Percentiles rank a stretch among this genome's conserved stretches.
Evolutionary conservation across 2,329 filamentous ascomycete species (phyloP).

Genomic region (Paecilomyces sp.): DNA sequence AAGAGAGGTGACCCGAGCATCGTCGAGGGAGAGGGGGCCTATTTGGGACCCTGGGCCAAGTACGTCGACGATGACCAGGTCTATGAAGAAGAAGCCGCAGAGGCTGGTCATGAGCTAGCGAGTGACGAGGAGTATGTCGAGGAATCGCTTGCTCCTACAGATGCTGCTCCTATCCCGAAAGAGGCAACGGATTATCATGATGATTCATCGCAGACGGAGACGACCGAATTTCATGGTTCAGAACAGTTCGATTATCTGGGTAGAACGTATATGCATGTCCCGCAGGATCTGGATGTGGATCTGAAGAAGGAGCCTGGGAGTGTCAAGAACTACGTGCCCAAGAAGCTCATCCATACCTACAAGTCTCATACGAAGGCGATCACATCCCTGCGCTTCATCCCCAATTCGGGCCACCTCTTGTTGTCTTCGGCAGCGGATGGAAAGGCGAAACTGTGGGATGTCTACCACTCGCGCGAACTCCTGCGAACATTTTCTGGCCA

Average conservation of each 20-base stretch:
- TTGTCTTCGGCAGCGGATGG: slow-evolving; percentile 84
- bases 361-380: slow-evolving; percentile 79
- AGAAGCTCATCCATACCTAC: slow-evolving; percentile 88
- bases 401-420: slow-evolving; percentile 76
- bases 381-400: slow-evolving; percentile 85
- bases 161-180: slow-evolving; percentile 44
- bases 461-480: slow-evolving; percentile 82
- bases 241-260: slow-evolving; percentile 89
- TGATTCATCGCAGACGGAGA: slow-evolving; percentile 63
- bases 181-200: slow-evolving; percentile 44
- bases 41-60: slow-evolving; percentile 90
- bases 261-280: slow-evolving; percentile 94
- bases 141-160: slow-evolving; percentile 46
- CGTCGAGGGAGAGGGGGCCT: slow-evolving; percentile 78
- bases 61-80: slow-evolving; percentile 69
- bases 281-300: slow-evolving; percentile 81
- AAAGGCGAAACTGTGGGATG: slow-evolving; percentile 90
- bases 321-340: slow-evolving; percentile 84
- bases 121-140: slow-evolving; percentile 76
- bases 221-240: slow-evolving; percentile 76
- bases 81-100: slow-evolving; percentile 58
- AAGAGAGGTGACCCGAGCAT: slow-evolving; percentile 76
- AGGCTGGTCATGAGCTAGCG: slow-evolving; percentile 63
- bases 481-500: slow-evolving; percentile 89
- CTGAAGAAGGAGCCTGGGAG: slow-evolving; percentile 73